phyloP scores from a whole-genome alignment of 148 eudicot genomes.

The Rhododendron simsii region DNA sequence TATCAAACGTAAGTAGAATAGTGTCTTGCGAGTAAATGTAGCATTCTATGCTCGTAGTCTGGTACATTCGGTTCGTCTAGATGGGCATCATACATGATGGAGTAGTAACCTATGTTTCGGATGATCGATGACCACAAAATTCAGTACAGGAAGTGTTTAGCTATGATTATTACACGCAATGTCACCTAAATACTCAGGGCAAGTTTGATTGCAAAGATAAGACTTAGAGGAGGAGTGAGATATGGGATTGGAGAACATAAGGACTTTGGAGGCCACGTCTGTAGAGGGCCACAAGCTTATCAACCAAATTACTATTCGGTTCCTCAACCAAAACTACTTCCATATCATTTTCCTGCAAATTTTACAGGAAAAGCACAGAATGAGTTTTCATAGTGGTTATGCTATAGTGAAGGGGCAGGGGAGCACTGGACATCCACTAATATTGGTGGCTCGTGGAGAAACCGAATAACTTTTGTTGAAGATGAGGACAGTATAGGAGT shows the following conservation, averaged over 20 bases:
- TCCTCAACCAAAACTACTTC: background rate
- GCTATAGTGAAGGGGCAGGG: background rate
- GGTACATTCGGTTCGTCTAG: no score
- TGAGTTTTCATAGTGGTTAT: background rate
- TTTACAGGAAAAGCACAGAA: background rate
- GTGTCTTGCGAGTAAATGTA: no score
- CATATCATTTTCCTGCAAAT: background rate
- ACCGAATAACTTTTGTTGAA: no score
- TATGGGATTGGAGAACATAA: background rate
- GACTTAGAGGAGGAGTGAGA: background rate
- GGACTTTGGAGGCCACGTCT: background rate
- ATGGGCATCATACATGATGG: no score
- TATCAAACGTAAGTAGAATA: no score
- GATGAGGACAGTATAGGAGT: no score
- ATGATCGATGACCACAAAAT: no score
- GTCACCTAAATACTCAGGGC: constrained; percentile 74
- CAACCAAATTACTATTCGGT: background rate
- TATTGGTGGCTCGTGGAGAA: no score
- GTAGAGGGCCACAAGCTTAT: background rate
- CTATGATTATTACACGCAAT: constrained; percentile 32
- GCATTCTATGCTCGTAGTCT: no score
- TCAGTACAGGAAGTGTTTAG: no score
- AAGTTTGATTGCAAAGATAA: constrained; percentile 14
- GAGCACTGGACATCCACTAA: background rate
- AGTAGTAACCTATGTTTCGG: no score